Percentiles rank a stretch among this genome's conserved stretches.
These are phyloP conservation scores for Penicillium macrosclerotiorum DNA, from an alignment of 495 filamentous ascomycete genomes.

Conservation along the genomic window DNA sequence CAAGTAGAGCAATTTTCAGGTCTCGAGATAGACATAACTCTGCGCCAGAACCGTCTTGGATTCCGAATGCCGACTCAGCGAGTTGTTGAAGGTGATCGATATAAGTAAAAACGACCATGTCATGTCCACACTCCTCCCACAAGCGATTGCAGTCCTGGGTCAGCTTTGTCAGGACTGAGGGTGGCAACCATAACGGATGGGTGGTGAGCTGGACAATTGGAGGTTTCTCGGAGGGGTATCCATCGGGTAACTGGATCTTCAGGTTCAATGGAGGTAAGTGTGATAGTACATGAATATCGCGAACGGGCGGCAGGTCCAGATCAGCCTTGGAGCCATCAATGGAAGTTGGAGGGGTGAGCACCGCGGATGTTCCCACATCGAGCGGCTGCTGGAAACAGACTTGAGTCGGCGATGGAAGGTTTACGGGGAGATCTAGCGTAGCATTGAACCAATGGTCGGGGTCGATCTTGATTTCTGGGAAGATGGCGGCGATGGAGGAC, in stretches of 20 bases:
- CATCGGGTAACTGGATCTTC: conserved; percentile 64
- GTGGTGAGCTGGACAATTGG: conserved; percentile 67
- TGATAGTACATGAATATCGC: conserved; percentile 62
- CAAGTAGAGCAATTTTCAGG: conserved; percentile 70
- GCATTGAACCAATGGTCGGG: conserved; percentile 57
- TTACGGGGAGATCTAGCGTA: conserved; percentile 69
- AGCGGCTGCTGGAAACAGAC: conserved; percentile 63
- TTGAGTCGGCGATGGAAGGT: conserved; percentile 63
- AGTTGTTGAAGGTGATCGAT: conserved; percentile 85
- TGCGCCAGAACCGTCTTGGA: conserved; percentile 51
- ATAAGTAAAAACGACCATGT: conserved; percentile 77
- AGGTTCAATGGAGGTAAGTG: conserved; percentile 76
- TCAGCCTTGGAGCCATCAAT: conserved; percentile 34
- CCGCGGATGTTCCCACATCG: conserved; percentile 36
- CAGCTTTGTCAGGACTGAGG: conserved; percentile 54
- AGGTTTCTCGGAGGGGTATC: conserved; percentile 69
- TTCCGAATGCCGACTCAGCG: conserved; percentile 73
- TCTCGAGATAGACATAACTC: conserved; percentile 44
- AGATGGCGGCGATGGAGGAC: conserved; percentile 81
- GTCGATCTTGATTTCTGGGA: conserved; percentile 72
- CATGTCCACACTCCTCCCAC: conserved; percentile 81
- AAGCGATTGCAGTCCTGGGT: conserved; percentile 57
- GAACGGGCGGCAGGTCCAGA: conserved; percentile 11
- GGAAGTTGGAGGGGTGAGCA: conserved; percentile 48
- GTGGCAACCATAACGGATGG: conserved; percentile 68